Evolutionary conservation across 257 asterid species (phyloP).

Genomic region (Dorcoceras hygrometricum): DNA sequence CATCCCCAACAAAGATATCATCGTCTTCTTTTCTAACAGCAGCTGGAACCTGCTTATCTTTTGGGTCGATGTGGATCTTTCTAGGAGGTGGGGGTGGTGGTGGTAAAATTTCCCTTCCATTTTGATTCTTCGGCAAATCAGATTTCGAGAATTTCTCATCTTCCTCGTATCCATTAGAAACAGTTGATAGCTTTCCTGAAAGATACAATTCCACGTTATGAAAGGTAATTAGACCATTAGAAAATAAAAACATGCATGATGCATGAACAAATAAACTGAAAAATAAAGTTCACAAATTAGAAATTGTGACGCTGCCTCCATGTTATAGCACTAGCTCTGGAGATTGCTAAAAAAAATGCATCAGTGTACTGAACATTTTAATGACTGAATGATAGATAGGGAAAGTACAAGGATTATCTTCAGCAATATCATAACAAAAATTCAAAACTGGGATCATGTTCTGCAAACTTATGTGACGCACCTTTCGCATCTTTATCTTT

Average conservation of each 20-base stretch:
- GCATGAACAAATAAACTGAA: constrained; percentile 7
- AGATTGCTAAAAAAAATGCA: constrained; percentile 6
- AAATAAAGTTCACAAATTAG: constrained; percentile 10
- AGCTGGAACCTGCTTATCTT: constrained; percentile 50
- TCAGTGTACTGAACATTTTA: constrained; percentile 17
- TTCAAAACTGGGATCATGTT: constrained; percentile 19
- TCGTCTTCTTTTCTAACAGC: constrained; percentile 67
- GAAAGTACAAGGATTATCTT: constrained; percentile 16
- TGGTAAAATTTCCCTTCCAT: constrained; percentile 51
- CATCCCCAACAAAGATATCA: constrained; percentile 96
- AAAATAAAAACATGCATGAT: neutral
- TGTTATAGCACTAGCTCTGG: neutral
- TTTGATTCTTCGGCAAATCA: constrained; percentile 48
- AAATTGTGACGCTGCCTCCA: constrained; percentile 1
- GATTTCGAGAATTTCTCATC: constrained; percentile 49
- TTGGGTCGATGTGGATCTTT: constrained; percentile 46
- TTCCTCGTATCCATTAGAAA: constrained; percentile 56
- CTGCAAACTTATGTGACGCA: constrained; percentile 22
- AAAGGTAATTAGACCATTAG: constrained; percentile 2
- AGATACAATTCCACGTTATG: constrained; percentile 24
- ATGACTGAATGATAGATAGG: constrained; percentile 5
- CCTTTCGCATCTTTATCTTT: constrained; percentile 91
- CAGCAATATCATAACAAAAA: neutral
- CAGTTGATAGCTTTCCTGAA: constrained; percentile 49
- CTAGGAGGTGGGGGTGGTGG: constrained; percentile 84